These are phyloP conservation scores for Clavispora fructus DNA, from an alignment of 805 yeast species.

Conservation along the genomic window DNA sequence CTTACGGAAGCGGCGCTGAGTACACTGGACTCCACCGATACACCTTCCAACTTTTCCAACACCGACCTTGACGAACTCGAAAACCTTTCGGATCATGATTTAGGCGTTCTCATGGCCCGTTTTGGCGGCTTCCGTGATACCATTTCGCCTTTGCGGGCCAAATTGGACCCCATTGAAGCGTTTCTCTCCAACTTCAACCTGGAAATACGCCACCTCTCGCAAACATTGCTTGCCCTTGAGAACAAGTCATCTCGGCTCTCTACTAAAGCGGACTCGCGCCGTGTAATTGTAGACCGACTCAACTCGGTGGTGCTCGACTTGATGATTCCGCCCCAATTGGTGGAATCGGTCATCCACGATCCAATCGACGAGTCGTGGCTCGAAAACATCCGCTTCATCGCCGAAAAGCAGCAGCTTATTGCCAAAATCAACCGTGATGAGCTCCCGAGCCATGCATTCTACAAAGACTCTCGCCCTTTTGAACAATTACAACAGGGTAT, in stretches of 20 bases:
- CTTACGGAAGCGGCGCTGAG: neutral
- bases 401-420: conserved; percentile 56
- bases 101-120: conserved; percentile 13
- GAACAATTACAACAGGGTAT: conserved; percentile 32
- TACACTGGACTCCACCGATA: too few relatives aligned
- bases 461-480: conserved; percentile 22
- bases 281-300: conserved; percentile 36
- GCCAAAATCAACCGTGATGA: conserved; percentile 5
- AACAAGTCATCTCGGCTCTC: conserved; percentile 29
- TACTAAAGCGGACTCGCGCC: conserved; percentile 22
- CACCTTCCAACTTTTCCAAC: neutral
- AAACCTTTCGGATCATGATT: conserved; percentile 11
- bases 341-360: conserved; percentile 52
- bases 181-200: conserved; percentile 53
- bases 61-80: neutral
- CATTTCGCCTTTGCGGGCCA: conserved; percentile 12
- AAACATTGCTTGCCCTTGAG: conserved; percentile 28
- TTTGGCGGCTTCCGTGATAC: conserved; percentile 9
- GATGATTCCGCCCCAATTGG: conserved; percentile 68
- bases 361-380: conserved; percentile 60
- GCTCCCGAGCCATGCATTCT: conserved; percentile 5
- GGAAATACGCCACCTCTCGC: conserved; percentile 36
- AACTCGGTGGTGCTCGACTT: conserved; percentile 75
- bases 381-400: conserved; percentile 53
- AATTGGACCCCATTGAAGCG: conserved; percentile 46